Evolutionary conservation across 2,329 filamentous ascomycete genomes (phyloP).

Genomic region (Neopestalotiopsis sp.): DNA sequence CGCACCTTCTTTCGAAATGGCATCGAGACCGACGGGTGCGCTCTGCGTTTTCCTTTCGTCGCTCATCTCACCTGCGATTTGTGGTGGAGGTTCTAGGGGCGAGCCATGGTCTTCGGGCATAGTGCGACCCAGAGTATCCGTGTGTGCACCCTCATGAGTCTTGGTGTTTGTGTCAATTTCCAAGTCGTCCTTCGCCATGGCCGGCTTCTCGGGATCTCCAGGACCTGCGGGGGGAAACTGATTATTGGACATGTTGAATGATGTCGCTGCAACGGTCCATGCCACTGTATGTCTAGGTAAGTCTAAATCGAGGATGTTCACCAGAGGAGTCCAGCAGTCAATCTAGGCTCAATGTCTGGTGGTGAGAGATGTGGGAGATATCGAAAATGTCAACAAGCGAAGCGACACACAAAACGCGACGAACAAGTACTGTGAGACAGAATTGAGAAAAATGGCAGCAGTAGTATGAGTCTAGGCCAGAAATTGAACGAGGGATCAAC

Average conservation of each 20-base stretch:
- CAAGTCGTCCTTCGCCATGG: background rate
- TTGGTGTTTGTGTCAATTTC: slow-evolving; percentile 1
- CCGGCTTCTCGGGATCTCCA: background rate
- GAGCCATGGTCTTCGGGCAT: background rate
- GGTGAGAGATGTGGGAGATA: background rate
- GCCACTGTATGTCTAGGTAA: background rate
- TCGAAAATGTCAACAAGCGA: background rate
- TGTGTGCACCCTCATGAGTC: background rate
- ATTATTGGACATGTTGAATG: slow-evolving; percentile 8
- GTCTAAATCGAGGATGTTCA: background rate
- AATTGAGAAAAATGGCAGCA: too few relatives aligned
- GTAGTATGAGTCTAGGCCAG: too few relatives aligned
- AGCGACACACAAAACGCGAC: background rate
- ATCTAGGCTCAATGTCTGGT: background rate
- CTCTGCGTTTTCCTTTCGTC: slow-evolving; percentile 16
- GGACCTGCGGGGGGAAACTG: background rate
- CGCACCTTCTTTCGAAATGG: background rate
- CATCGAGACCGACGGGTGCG: slow-evolving; percentile 3
- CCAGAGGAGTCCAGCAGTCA: background rate
- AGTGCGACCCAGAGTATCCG: slow-evolving; percentile 1
- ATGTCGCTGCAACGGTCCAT: background rate
- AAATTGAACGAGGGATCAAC: background rate
- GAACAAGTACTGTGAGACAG: too few relatives aligned
- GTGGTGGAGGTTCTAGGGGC: background rate
- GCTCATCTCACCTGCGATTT: background rate